Conservation (phyloP, 352 stramenopile genomes). For the Pythium chondricola region DNA sequence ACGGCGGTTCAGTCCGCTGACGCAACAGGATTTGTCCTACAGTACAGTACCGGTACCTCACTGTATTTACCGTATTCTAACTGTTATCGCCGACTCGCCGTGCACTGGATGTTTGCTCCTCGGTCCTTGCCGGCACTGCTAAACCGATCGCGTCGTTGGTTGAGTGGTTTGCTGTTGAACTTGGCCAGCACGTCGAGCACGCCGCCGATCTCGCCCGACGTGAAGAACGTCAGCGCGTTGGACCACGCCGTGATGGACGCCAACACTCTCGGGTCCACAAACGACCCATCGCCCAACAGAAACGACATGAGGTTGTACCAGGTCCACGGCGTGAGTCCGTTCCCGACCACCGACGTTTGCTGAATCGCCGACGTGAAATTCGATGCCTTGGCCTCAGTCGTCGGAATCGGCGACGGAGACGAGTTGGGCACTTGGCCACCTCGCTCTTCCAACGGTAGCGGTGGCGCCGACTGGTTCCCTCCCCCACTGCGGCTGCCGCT, state of each 20-base stretch:
- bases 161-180: slow-evolving; percentile 9
- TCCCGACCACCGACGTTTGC: slow-evolving; percentile 3
- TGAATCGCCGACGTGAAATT: background rate
- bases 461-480: too few relatives aligned
- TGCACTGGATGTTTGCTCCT: too few relatives aligned
- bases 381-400: background rate
- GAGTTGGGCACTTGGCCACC: background rate
- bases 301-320: slow-evolving; percentile 9
- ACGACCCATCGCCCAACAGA: slow-evolving; percentile 13
- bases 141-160: slow-evolving; percentile 15
- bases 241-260: slow-evolving; percentile 1
- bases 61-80: too few relatives aligned
- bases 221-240: slow-evolving; percentile 13
- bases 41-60: too few relatives aligned
- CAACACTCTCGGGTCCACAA: slow-evolving; percentile 1
- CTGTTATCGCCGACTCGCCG: too few relatives aligned
- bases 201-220: slow-evolving; percentile 2
- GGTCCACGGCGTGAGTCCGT: background rate
- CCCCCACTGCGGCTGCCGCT: background rate
- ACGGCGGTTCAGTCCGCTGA: too few relatives aligned
- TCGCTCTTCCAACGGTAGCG: slow-evolving; percentile 14
- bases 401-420: background rate
- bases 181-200: background rate
- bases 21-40: too few relatives aligned
- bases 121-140: too few relatives aligned